These are phyloP conservation scores for Corymbia calophylla DNA, from an alignment of 441 rosid genomes.

Conservation along the genomic window DNA sequence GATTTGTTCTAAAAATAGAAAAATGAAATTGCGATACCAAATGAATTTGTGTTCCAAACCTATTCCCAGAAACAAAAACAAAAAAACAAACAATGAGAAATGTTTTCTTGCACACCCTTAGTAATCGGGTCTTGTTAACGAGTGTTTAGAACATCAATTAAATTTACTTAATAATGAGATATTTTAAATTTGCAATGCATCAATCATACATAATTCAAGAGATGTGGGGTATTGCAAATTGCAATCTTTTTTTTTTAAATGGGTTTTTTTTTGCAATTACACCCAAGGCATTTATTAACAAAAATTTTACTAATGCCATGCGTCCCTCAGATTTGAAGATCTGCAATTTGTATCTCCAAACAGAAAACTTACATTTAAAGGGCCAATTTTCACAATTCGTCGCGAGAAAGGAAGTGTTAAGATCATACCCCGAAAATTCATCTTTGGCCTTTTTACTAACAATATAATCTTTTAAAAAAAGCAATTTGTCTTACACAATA, in stretches of 20 bases:
- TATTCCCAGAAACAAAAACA: too few species aligned
- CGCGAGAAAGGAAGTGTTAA: background rate
- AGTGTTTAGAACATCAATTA: background rate
- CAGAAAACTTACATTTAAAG: background rate
- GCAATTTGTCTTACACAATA: background rate
- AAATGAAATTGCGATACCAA: too few species aligned
- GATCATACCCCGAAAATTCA: background rate
- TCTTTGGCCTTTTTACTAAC: background rate
- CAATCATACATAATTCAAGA: background rate
- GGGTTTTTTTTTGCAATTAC: background rate
- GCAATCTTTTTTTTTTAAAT: background rate
- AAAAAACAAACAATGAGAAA: too few species aligned
- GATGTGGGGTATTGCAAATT: background rate
- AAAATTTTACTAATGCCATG: background rate
- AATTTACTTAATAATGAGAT: background rate
- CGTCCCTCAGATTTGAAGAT: background rate
- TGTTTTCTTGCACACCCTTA: accelerated
- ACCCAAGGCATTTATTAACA: background rate
- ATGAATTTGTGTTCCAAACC: too few species aligned
- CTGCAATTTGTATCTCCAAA: background rate
- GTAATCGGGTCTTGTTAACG: background rate
- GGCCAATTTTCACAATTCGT: background rate
- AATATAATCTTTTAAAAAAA: background rate
- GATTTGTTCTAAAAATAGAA: too few species aligned
- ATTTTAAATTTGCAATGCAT: background rate